Conservation (phyloP, 495 filamentous ascomycete genomes). For the Penicillium simplicissimum region DNA sequence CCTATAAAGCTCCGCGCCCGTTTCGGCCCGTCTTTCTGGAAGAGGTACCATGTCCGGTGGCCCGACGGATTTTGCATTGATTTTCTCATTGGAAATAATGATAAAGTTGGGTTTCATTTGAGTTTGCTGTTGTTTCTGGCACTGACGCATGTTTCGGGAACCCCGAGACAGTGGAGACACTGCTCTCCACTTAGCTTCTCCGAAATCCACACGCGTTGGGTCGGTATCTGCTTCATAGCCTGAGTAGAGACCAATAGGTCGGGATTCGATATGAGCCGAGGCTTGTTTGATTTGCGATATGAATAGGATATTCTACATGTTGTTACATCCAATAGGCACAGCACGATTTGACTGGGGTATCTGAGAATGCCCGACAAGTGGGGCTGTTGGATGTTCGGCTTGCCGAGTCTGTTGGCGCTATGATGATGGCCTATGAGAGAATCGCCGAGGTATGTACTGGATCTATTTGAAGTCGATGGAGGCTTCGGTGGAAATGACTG, state of each 20-base stretch:
- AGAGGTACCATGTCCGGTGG: not conserved
- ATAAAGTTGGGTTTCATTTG: not conserved
- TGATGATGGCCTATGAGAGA: no score
- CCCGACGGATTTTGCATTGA: not conserved
- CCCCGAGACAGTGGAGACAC: not conserved
- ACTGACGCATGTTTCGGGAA: not conserved
- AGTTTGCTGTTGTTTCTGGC: not conserved
- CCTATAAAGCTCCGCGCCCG: not conserved
- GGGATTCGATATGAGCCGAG: no score
- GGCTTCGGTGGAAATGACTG: no score
- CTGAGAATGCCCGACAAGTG: no score
- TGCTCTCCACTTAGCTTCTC: not conserved
- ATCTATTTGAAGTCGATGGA: no score
- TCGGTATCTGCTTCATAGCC: not conserved
- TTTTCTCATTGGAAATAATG: not conserved
- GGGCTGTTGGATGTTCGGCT: no score
- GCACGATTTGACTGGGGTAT: no score
- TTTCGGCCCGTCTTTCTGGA: conserved; percentile 1
- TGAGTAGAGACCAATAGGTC: conserved; percentile 24
- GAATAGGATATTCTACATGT: no score
- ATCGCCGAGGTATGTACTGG: no score
- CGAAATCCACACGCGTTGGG: not conserved
- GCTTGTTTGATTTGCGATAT: no score
- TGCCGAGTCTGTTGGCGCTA: no score
- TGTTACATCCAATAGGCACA: no score